Percentiles rank a stretch among this genome's conserved stretches.
phyloP scores from a whole-genome alignment of 306 rosid genomes.

The Pterocarpus santalinus region DNA sequence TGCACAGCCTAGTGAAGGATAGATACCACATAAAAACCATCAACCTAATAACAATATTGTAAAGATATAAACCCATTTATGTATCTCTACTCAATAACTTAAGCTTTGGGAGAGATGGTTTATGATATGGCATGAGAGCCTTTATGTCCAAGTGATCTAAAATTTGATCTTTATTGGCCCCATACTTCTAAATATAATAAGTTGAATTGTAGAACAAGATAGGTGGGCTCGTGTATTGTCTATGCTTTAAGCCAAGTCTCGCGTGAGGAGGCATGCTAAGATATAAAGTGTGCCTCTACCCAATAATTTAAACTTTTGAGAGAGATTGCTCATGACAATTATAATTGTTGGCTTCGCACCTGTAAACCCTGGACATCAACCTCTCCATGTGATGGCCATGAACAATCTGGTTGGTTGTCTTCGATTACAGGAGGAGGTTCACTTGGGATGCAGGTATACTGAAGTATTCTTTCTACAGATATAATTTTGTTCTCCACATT shows the following conservation, averaged over 20 bases:
- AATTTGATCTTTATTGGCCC: background rate
- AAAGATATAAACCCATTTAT: background rate
- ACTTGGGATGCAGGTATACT: constrained; percentile 70
- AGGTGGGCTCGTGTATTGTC: background rate
- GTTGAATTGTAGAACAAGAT: background rate
- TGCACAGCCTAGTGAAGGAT: background rate
- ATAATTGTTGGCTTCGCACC: constrained; percentile 50
- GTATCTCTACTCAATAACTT: background rate
- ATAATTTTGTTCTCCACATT: constrained; percentile 79
- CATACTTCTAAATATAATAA: background rate
- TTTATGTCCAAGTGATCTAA: background rate
- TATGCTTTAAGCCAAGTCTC: background rate
- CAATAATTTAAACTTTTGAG: background rate
- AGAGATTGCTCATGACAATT: background rate
- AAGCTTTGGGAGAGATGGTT: background rate
- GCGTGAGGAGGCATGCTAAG: background rate
- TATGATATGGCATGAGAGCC: background rate
- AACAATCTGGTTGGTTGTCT: constrained; percentile 63
- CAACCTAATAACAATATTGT: background rate
- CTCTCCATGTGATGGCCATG: constrained; percentile 83
- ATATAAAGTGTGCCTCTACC: background rate
- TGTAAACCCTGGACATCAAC: constrained; percentile 74
- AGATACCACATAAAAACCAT: background rate
- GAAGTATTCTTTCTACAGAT: constrained; percentile 88
- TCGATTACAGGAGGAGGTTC: constrained; percentile 80